These are phyloP conservation scores for Parathielavia hyrcaniae DNA, from an alignment of 495 filamentous ascomycete species.

Conservation along the genomic window DNA sequence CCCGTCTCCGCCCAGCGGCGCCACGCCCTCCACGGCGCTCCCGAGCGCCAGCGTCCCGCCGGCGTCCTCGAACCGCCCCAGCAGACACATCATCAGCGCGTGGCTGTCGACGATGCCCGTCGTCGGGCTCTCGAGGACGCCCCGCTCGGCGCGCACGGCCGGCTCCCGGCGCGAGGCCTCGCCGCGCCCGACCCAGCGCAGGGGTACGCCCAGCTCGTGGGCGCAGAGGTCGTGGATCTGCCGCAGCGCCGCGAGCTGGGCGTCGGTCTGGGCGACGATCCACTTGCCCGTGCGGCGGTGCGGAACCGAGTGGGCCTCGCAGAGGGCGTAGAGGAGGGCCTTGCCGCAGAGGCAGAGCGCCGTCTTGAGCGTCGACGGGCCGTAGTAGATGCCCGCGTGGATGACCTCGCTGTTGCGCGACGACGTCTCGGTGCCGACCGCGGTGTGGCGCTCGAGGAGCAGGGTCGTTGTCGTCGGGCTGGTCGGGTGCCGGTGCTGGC, in stretches of 20 bases:
- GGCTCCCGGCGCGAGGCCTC: slow-evolving; percentile 66
- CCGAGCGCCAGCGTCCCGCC: slow-evolving; percentile 68
- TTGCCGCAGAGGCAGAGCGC: slow-evolving; percentile 72
- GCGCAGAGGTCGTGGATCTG: slow-evolving; percentile 61
- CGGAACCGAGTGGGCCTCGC: slow-evolving; percentile 57
- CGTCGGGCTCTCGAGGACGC: slow-evolving; percentile 71
- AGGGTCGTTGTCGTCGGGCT: slow-evolving; percentile 65
- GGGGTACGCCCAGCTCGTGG: slow-evolving; percentile 60
- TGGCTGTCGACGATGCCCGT: slow-evolving; percentile 94
- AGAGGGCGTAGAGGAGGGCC: slow-evolving; percentile 72
- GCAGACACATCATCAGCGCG: slow-evolving; percentile 69
- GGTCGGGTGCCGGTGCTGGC: slow-evolving; percentile 43
- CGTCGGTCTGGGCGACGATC: slow-evolving; percentile 78
- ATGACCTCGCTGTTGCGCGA: slow-evolving; percentile 95
- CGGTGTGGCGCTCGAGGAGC: slow-evolving; percentile 72
- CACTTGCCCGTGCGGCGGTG: slow-evolving; percentile 80
- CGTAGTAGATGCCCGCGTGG: slow-evolving; percentile 94
- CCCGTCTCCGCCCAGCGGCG: slow-evolving; percentile 54
- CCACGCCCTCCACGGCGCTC: slow-evolving; percentile 54
- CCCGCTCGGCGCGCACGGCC: slow-evolving; percentile 61
- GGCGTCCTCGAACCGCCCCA: slow-evolving; percentile 64
- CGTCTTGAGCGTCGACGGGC: slow-evolving; percentile 68
- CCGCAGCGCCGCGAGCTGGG: slow-evolving; percentile 60
- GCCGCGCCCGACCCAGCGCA: slow-evolving; percentile 54
- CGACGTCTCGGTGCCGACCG: slow-evolving; percentile 83